Conservation (phyloP, 2,329 filamentous ascomycete genomes). For the Fusarium sp. region DNA sequence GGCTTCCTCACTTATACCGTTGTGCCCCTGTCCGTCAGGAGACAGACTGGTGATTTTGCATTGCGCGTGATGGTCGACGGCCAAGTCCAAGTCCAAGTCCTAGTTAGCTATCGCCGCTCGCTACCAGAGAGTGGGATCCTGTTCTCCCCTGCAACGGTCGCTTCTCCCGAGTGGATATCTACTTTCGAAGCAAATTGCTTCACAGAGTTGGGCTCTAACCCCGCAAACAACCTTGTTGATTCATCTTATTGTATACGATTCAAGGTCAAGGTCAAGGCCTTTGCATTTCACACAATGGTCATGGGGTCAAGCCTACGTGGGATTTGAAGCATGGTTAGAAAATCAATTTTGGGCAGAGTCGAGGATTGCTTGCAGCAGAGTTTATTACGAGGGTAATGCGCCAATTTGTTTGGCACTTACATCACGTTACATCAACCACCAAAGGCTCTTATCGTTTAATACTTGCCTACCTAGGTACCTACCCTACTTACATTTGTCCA, state of each 20-base stretch:
- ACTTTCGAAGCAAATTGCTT: constrained; percentile 28
- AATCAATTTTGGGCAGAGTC: neutral
- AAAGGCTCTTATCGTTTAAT: neutral
- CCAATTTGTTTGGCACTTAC: constrained; percentile 16
- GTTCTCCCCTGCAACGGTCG: constrained; percentile 19
- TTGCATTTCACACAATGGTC: constrained; percentile 8
- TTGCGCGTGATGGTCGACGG: constrained; percentile 2
- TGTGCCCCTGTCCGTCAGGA: constrained; percentile 18
- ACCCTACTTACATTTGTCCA: neutral
- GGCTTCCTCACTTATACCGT: constrained; percentile 5
- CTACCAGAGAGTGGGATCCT: constrained; percentile 17
- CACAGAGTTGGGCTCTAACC: constrained; percentile 20
- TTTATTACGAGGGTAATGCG: constrained; percentile 13
- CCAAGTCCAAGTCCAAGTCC: too few relatives aligned
- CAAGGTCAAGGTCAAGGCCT: constrained; percentile 21
- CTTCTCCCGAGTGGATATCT: constrained; percentile 21
- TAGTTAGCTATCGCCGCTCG: constrained; percentile 13
- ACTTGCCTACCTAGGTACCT: neutral
- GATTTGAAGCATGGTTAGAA: neutral
- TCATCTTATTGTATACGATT: constrained; percentile 23
- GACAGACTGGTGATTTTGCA: constrained; percentile 19
- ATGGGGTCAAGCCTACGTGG: constrained; percentile 19
- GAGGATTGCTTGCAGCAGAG: constrained; percentile 20
- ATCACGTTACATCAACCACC: constrained; percentile 25
- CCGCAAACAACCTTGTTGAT: constrained; percentile 29